Conservation (phyloP, 2,329 filamentous ascomycete species). For the Fusarium pininemorale region DNA sequence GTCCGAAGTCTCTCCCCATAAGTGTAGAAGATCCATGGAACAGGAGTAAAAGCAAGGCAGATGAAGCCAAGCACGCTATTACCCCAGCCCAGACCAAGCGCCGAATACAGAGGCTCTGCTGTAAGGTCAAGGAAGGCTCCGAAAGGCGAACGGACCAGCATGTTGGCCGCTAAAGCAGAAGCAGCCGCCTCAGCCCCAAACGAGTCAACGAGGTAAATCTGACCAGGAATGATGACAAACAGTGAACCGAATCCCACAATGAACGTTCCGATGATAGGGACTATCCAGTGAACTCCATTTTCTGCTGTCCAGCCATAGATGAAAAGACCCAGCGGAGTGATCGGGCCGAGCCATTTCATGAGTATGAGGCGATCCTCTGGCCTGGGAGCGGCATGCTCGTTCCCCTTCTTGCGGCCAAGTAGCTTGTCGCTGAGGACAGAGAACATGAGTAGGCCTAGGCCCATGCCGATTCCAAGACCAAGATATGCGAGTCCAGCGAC, state of each 20-base stretch:
- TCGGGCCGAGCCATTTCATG: conserved; percentile 63
- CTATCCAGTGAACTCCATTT: conserved; percentile 62
- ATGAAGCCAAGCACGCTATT: conserved; percentile 30
- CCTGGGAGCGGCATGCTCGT: not conserved
- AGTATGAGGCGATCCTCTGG: conserved; percentile 62
- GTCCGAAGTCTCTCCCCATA: conserved; percentile 24
- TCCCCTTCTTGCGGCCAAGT: not conserved
- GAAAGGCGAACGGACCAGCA: conserved; percentile 47
- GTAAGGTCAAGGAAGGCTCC: conserved; percentile 28
- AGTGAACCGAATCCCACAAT: conserved; percentile 58
- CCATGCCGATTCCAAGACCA: conserved; percentile 55
- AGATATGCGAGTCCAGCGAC: conserved; percentile 55
- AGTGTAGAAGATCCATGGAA: conserved; percentile 26
- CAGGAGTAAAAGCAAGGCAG: conserved; percentile 21
- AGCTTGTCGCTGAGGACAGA: conserved; percentile 28
- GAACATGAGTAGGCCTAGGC: conserved; percentile 37
- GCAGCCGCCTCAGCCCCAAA: conserved; percentile 38
- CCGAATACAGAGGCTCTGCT: conserved; percentile 14
- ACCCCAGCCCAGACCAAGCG: conserved; percentile 26
- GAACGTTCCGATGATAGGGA: conserved; percentile 64
- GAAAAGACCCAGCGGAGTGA: conserved; percentile 64
- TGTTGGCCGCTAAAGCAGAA: conserved; percentile 36
- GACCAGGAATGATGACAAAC: conserved; percentile 47
- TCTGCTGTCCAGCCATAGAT: conserved; percentile 68
- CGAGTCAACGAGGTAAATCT: conserved; percentile 41